Base-by-base conservation (phyloP, 306 rosid species). In the Pterocarpus macrocarpus region DNA sequence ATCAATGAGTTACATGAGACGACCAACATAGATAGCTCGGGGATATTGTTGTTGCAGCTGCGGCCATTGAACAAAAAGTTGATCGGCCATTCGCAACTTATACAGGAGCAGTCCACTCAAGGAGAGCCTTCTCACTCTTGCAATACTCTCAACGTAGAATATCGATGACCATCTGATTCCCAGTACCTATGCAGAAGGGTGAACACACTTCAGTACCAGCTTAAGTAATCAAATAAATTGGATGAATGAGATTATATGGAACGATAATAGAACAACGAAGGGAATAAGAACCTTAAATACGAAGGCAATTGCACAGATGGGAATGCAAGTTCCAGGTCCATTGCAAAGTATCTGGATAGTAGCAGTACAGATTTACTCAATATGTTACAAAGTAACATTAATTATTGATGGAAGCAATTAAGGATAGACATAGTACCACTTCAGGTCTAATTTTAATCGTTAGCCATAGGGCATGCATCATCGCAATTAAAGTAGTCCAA, bases 121-220 rank as follows among this genome's bases (percentile, higher is more conserved):
- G 59, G 98, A 95, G 34, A 93, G 97, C 78, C 90, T 89, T 80
- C 86, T 89, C 80, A 95, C 99, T 88, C 99, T 91, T 56, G 99
- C 99, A 78, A 95, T 93, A 79, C 99, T 95, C 88, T 95, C 99
- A n/a, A 93, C 90, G 44, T 95, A 93, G 82, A 95, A 93, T 73
- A 93, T 88, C 10, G 92, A 93, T 32, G 96, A 95, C 98, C 99
- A 93, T 76, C 88, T 86, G 83, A 93, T 84, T 73, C 97, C 95
- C 52, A 92, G 34, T 53, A 92, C 84, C 97, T 92, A 88, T 83
- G 62, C 14, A 76, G 70, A 56, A 68, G 41, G 65, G 69, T 72
- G 39, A 50, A 34, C 64, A 57, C 22, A 65, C 62, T 72, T 73
- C 30, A 78, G 43, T 68, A 57, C 69, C 52, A 83, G 38, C 75